Evolutionary conservation across 2,329 filamentous ascomycete genomes (phyloP), one percentile per base, ranked within the genome.

Genomic region (Plenodomus biglobosus): DNA sequence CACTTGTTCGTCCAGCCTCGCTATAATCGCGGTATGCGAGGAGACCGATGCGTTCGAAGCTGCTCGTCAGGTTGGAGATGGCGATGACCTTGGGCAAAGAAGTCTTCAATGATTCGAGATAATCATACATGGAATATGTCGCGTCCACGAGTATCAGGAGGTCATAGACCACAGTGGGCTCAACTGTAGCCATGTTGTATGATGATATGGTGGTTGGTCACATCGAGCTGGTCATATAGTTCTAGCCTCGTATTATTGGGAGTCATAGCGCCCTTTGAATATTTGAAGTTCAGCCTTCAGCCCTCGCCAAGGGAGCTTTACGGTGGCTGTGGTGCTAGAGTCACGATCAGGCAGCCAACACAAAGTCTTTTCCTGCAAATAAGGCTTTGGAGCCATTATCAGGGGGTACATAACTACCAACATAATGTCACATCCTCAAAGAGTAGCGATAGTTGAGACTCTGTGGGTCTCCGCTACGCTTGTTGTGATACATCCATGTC

Each of bases 81-180:
- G 74, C 73, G 47, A 82, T 75, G 54, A 81, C 77, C 50, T 79
- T 76, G 1, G 78, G 77, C 6, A 82, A 66, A 1, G 78, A 77
- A 11, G 59, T 63, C 49, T 73, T 73, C 16, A 81, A 71, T 2
- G 78, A 72, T 1, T 38, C 16, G 11, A 80, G 64, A 44, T 76
- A 81, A 21, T 42, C 51, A 24, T 54, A 50, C 77, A 79, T 80
- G 15, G 76, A 80, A 13, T 53, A 65, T 0, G 76, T 79, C 17
- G 75, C 76, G 56, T 80, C 77, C 8, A 73, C 74, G 38, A 80
- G 54, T 50, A 79, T 68, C 16, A 80, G 59, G 3, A 80, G 69
- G 56, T 80, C 77, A 48, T 76, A 76, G 43, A 58, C 55, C 55
- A 52, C 39, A 18, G 47, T 17, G 13, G 39, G 7, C 6, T 17